Conservation (phyloP, 331 rosid genomes). For the Acacia pycnantha region DNA sequence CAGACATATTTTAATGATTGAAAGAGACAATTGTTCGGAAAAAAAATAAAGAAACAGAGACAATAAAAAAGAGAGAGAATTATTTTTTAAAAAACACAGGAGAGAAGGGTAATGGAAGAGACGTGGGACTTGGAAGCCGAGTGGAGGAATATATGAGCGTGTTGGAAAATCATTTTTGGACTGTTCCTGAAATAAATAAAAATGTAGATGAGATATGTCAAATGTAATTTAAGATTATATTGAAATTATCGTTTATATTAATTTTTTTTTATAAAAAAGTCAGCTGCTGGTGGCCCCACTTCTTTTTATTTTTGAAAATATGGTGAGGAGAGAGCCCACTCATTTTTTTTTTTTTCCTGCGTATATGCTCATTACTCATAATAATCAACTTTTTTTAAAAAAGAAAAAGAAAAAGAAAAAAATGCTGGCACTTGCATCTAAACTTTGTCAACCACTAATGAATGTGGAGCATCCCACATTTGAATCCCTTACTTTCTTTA, state of each 20-base stretch:
- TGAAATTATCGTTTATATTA: not conserved
- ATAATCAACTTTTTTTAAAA: not conserved
- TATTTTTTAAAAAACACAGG: not conserved
- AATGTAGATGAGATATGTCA: not conserved
- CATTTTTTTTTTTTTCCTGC: not conserved
- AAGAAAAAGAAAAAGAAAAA: no score
- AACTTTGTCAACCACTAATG: not conserved
- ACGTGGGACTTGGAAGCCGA: slow-evolving; percentile 2
- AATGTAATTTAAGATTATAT: not conserved
- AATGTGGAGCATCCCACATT: slow-evolving; percentile 21
- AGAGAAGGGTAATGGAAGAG: slow-evolving; percentile 4
- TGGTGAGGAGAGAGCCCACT: slow-evolving; percentile 25
- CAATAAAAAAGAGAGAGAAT: no score
- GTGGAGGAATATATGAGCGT: not conserved
- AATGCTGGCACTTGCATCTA: slow-evolving; percentile 4
- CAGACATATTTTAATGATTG: slow-evolving; percentile 23
- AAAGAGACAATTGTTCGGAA: not conserved
- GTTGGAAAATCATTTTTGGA: not conserved
- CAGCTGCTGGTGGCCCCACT: slow-evolving; percentile 9
- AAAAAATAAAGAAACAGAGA: not conserved
- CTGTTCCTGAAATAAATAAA: not conserved
- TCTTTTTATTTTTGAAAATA: not conserved
- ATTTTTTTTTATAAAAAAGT: not conserved
- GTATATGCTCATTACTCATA: not conserved
- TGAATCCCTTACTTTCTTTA: not conserved